These are phyloP conservation scores for Aspergillus taichungensis DNA, from an alignment of 495 filamentous ascomycete genomes.

Conservation along the genomic window DNA sequence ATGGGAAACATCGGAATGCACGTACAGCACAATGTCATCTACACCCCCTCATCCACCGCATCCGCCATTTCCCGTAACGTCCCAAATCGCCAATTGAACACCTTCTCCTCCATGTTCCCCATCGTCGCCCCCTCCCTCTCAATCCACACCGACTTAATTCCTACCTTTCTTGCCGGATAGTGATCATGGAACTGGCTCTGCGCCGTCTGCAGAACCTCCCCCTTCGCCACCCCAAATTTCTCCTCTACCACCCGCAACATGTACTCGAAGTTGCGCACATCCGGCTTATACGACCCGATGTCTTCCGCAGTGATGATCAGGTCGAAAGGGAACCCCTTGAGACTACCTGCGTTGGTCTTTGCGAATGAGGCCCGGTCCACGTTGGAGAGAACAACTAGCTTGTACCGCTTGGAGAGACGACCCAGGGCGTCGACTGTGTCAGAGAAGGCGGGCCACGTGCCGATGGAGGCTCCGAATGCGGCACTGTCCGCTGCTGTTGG, in stretches of 20 bases:
- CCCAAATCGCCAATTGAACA: constrained; percentile 52
- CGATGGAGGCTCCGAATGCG: constrained; percentile 45
- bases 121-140: constrained; percentile 40
- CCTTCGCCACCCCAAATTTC: constrained; percentile 47
- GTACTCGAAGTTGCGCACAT: constrained; percentile 56
- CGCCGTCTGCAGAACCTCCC: constrained; percentile 58
- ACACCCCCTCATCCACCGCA: constrained; percentile 44
- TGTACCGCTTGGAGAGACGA: constrained; percentile 50
- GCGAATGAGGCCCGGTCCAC: constrained; percentile 56
- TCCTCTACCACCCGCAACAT: constrained; percentile 44
- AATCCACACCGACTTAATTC: constrained; percentile 64
- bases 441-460: constrained; percentile 54
- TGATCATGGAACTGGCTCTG: constrained; percentile 66
- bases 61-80: constrained; percentile 65
- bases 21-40: no score
- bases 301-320: constrained; percentile 65
- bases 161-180: constrained; percentile 52
- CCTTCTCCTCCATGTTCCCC: constrained; percentile 35
- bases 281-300: constrained; percentile 70
- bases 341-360: constrained; percentile 39
- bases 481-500: constrained; percentile 21
- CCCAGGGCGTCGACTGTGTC: constrained; percentile 54
- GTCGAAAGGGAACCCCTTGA: constrained; percentile 50
- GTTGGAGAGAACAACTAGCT: constrained; percentile 65
- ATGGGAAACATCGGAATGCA: no score